Conservation (phyloP, 345 rosid genomes). For the Eucalyptus cladocalyx region DNA sequence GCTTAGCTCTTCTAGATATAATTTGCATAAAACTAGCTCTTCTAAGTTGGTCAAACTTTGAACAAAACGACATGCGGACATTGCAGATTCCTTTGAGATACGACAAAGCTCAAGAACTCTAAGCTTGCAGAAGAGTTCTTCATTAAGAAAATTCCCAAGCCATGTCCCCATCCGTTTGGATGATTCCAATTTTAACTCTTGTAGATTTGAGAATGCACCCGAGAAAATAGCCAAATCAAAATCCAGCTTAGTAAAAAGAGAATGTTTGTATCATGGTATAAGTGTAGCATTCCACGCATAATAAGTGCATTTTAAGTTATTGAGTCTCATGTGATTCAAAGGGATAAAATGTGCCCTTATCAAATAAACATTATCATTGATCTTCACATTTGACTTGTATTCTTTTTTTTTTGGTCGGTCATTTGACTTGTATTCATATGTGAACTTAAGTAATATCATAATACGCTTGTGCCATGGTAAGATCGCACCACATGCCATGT, state of each 20-base stretch:
- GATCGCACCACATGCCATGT: not conserved
- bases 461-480: rapidly evolving
- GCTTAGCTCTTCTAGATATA: not conserved
- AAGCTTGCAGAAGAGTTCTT: not conserved
- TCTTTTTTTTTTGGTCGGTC: too few species aligned
- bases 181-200: not conserved
- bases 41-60: not conserved
- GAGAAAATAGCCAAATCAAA: not conserved
- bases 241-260: not conserved
- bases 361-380: rapidly evolving
- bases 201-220: not conserved
- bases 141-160: not conserved
- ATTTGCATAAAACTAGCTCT: rapidly evolving
- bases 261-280: not conserved
- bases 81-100: not conserved
- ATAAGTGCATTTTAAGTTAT: not conserved
- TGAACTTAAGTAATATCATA: rapidly evolving
- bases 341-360: not conserved
- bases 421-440: not conserved
- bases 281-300: too few species aligned
- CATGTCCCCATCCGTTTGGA: not conserved
- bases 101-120: not conserved
- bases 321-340: not conserved
- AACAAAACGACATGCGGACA: rapidly evolving
- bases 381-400: not conserved